phyloP scores from a whole-genome alignment of 768 basidiomycete genomes.

The Termitomyces sp. region DNA sequence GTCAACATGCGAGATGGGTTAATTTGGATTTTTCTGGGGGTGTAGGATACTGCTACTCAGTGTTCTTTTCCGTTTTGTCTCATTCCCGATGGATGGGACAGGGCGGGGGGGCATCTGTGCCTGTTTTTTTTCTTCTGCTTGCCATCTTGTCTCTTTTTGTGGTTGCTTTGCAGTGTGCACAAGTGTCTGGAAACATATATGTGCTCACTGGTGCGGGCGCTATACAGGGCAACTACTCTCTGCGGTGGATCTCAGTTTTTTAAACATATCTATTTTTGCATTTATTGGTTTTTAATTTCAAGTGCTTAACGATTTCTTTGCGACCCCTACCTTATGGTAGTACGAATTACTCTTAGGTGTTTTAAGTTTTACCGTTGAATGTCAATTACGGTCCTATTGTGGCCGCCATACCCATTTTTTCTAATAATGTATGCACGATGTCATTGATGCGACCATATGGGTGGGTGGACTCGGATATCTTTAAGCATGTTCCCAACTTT shows the following conservation, averaged over 20 bases:
- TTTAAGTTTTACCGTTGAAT: neutral
- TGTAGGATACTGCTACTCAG: conserved; percentile 1
- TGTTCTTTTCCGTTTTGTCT: neutral
- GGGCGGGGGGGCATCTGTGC: neutral
- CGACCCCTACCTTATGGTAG: neutral
- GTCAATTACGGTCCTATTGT: neutral
- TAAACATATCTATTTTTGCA: conserved; percentile 1
- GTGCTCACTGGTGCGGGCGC: neutral
- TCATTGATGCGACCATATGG: too few relatives aligned
- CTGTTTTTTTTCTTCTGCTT: neutral
- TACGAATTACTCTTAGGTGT: neutral
- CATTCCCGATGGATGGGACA: neutral
- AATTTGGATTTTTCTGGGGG: neutral
- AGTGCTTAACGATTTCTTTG: neutral
- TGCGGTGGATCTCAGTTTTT: neutral
- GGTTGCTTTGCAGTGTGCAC: neutral
- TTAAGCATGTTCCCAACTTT: too few relatives aligned
- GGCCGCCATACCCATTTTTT: conserved; percentile 8
- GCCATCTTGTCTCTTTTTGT: neutral
- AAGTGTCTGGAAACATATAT: neutral
- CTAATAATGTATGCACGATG: neutral
- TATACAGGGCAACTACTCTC: neutral
- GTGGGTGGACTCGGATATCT: too few relatives aligned
- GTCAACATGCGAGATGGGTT: neutral
- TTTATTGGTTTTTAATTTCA: neutral